phyloP scores from a whole-genome alignment of 2,329 filamentous ascomycete genomes.

The Fusarium coffeatum region DNA sequence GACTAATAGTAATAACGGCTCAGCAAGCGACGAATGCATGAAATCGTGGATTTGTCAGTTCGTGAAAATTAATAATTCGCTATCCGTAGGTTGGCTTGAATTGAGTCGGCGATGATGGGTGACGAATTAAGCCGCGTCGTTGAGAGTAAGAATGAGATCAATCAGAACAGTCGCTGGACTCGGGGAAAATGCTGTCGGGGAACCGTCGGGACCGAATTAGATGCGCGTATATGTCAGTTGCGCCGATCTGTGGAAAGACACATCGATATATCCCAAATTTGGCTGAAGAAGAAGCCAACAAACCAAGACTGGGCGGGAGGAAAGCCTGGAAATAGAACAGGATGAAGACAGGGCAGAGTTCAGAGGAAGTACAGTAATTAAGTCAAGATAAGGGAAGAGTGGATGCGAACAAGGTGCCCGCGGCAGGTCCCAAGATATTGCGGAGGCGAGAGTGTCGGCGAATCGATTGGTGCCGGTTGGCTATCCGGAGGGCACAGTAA shows the following conservation, averaged over 20 bases:
- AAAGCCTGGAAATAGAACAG: slow-evolving; percentile 26
- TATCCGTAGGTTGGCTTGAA: slow-evolving; percentile 1
- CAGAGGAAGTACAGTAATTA: slow-evolving; percentile 19
- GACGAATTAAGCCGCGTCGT: neutral
- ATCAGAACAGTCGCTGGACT: slow-evolving; percentile 1
- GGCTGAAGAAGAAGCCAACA: slow-evolving; percentile 15
- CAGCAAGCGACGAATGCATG: slow-evolving; percentile 42
- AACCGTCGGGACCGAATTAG: neutral
- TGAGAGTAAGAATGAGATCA: neutral
- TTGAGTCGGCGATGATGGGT: neutral
- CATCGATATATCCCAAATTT: slow-evolving; percentile 7
- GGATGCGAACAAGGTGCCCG: slow-evolving; percentile 42
- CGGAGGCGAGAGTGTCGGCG: slow-evolving; percentile 46
- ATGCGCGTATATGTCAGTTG: slow-evolving; percentile 9
- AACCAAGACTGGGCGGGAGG: neutral
- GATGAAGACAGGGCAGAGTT: slow-evolving; percentile 25
- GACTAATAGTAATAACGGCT: slow-evolving; percentile 25
- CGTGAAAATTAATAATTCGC: neutral
- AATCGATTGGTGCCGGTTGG: slow-evolving; percentile 42
- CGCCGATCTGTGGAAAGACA: neutral
- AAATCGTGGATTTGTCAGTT: slow-evolving; percentile 23
- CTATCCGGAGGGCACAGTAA: slow-evolving; percentile 37
- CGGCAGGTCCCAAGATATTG: slow-evolving; percentile 48
- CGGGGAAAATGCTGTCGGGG: slow-evolving; percentile 19
- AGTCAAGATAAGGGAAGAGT: slow-evolving; percentile 41